These are phyloP conservation scores for Scedosporium minutisporum DNA, from an alignment of 2,329 filamentous ascomycete genomes.

Conservation along the genomic window DNA sequence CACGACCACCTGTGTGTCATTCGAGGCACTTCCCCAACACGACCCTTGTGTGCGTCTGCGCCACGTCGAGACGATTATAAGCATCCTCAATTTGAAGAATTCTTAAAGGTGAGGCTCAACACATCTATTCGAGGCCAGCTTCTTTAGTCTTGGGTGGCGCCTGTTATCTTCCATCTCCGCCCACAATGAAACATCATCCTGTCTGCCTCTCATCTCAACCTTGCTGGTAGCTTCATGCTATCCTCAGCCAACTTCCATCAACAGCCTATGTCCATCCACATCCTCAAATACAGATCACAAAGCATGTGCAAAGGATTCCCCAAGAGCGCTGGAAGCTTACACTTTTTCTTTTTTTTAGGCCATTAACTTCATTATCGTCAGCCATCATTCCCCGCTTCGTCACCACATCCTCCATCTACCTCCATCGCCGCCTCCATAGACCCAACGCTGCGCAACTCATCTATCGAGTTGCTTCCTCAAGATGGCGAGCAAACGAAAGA, in stretches of 20 bases:
- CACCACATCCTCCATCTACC: not conserved
- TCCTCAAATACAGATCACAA: too few relatives aligned
- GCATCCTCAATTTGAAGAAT: not conserved
- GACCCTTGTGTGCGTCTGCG: not conserved
- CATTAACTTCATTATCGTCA: not conserved
- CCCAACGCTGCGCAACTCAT: not conserved
- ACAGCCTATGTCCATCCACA: too few relatives aligned
- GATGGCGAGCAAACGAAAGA: slow-evolving; percentile 41
- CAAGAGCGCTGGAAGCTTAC: too few relatives aligned
- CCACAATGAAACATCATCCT: too few relatives aligned
- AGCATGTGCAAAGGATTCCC: too few relatives aligned
- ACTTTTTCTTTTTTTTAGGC: not conserved
- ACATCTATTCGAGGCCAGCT: not conserved
- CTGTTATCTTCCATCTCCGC: too few relatives aligned
- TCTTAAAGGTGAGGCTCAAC: not conserved
- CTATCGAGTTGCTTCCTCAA: not conserved
- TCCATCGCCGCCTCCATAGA: not conserved
- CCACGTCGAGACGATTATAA: not conserved
- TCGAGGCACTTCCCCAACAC: not conserved
- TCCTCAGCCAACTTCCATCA: too few relatives aligned
- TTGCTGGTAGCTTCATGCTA: too few relatives aligned
- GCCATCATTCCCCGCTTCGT: not conserved
- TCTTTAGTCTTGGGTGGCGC: too few relatives aligned
- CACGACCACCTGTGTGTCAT: not conserved
- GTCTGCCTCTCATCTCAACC: too few relatives aligned